Base-by-base conservation (phyloP, 495 filamentous ascomycete species). In the Penicillium paxilli region DNA sequence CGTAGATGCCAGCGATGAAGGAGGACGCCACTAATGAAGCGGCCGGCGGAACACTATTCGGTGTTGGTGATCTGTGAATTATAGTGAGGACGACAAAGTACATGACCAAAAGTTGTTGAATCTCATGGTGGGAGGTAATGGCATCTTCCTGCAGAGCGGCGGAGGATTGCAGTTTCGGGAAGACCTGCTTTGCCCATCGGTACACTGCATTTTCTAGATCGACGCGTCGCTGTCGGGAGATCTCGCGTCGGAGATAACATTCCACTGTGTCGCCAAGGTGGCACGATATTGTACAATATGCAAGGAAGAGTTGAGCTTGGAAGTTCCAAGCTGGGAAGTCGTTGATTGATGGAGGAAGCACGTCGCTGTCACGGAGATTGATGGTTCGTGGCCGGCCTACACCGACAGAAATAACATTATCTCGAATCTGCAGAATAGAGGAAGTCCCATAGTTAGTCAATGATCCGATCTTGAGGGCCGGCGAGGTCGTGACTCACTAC, bases 401-500 rank as follows among this genome's bases (percentile, higher is more conserved):
- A 16, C 64, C 64, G 22, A 65, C 64, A 1, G 64, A 67, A 4
- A 67, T 67, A 22, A 67, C 58, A 59, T 67, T 67, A 51, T 67
- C 64, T 5, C 64, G 62, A 22, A 67, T 61, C 64, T 67, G 12
- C 14, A 17, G 5, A 4, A n/a, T n/a, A n/a, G n/a, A n/a, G n/a
- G n/a, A n/a, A n/a, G n/a, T n/a, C n/a, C n/a, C n/a, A n/a, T n/a
- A n/a, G n/a, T n/a, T n/a, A n/a, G n/a, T n/a, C n/a, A n/a, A n/a
- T n/a, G n/a, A n/a, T n/a, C n/a, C n/a, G n/a, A n/a, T n/a, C n/a
- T n/a, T n/a, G n/a, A n/a, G n/a, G n/a, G n/a, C n/a, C n/a, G n/a
- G n/a, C n/a, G n/a, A n/a, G n/a, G n/a, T n/a, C 9, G 11, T 5
- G 14, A 46, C 59, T 32, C 22, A 67, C 64, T 49, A 67, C 64